phyloP scores from a whole-genome alignment of 106 monocot species.

The Hemerocallis citrina region DNA sequence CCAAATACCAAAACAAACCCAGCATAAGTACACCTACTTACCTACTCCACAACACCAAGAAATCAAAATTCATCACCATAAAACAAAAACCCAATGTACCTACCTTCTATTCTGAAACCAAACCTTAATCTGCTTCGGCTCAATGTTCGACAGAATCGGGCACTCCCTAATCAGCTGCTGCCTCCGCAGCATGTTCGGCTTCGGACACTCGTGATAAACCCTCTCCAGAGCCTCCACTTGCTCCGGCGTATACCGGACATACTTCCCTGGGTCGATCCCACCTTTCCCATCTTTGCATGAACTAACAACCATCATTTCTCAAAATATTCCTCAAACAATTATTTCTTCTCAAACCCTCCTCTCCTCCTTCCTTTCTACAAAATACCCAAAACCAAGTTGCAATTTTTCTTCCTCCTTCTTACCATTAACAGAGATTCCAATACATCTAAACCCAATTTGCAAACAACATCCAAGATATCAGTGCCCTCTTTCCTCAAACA shows the following conservation, averaged over 20 bases:
- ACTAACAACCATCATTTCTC: constrained; percentile 24
- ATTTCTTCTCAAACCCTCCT: no score
- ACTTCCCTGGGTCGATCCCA: constrained; percentile 49
- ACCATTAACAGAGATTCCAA: no score
- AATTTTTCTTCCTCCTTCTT: constrained; percentile 4
- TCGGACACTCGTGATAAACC: constrained; percentile 68
- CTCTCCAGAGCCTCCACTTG: constrained; percentile 71
- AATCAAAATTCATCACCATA: background rate
- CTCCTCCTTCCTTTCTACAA: background rate
- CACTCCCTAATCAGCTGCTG: constrained; percentile 68
- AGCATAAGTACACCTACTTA: no score
- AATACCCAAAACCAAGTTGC: background rate
- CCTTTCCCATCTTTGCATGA: constrained; percentile 40
- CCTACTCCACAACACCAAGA: background rate
- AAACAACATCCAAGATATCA: constrained; percentile 2
- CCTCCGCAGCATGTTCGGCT: constrained; percentile 55
- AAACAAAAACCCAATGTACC: background rate
- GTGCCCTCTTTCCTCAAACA: constrained; percentile 4
- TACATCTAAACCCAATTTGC: no score
- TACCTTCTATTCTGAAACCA: constrained; percentile 84
- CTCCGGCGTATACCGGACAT: constrained; percentile 67
- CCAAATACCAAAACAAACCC: background rate
- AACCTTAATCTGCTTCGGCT: constrained; percentile 79
- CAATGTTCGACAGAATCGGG: constrained; percentile 63
- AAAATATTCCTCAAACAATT: no score